Base-by-base conservation (phyloP, 805 yeast genomes). In the Schwanniomyces yamadae region DNA sequence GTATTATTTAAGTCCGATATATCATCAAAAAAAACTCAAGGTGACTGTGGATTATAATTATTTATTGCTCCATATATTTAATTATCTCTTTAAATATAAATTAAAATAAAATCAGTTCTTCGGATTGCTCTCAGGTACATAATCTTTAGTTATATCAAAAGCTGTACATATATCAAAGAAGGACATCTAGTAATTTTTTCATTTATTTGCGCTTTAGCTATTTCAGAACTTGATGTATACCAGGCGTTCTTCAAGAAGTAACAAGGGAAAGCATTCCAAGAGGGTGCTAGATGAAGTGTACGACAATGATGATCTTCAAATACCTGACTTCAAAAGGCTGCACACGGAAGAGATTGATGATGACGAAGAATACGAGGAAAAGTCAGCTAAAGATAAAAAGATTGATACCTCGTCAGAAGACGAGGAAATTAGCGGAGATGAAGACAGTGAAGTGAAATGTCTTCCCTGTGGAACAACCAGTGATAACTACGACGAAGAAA, bases 401-500 rank as follows among this genome's bases (percentile, higher is more conserved):
- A 31, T 30, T 27, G 20, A 34, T n/a, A 18, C 19, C 6, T 22
- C 28, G 11, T 37, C 34, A 8, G 34, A 31, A 12, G 37, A 30
- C 4, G 47, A 44, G 5, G 54, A 59, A 11, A n/a, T n/a, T n/a
- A n/a, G n/a, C n/a, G n/a, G n/a, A n/a, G 62, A 52, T 29, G 65
- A 65, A 17, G 66, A 61, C 17, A 82, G 65, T 16, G 61, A 54
- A 20, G 80, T 82, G 1, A 62, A 77, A 17, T 82, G 90, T 54
- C 55, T 68, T 1, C 79, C 76, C 0, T 82, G 89, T 57, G 83
- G 82, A 2, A 65, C 84, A 1, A 75, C 68, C 14, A 77, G 75
- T 37, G 69, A 60, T 12, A 80, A 77, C 42, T 80, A 77, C 51
- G 66, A 80, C 47, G 83, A 73, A 41, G 80, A 70, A 0, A 70